phyloP scores from a whole-genome alignment of 2,329 filamentous ascomycete genomes.

The Aspergillus tanneri region DNA sequence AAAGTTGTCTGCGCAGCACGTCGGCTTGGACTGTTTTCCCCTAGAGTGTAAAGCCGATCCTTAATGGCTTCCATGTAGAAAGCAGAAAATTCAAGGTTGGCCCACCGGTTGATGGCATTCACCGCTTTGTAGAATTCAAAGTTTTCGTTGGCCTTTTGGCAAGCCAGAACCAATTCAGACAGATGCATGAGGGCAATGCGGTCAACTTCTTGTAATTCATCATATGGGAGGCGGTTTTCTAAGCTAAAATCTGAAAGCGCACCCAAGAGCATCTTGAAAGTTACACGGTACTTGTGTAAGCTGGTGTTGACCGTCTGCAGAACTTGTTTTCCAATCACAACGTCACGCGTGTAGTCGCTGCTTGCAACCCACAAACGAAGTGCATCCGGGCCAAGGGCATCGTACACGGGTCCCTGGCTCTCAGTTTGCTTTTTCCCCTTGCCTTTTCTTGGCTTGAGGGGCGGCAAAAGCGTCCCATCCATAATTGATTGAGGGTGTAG shows the following conservation, averaged over 20 bases:
- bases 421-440: slow-evolving; percentile 48
- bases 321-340: slow-evolving; percentile 75
- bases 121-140: slow-evolving; percentile 83
- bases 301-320: slow-evolving; percentile 73
- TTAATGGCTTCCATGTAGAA: slow-evolving; percentile 95
- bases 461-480: slow-evolving; percentile 73
- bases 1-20: slow-evolving; percentile 57
- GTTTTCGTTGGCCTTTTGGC: slow-evolving; percentile 63
- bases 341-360: slow-evolving; percentile 86
- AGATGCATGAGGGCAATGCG: slow-evolving; percentile 77
- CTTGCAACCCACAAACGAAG: slow-evolving; percentile 88
- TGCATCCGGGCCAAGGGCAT: slow-evolving; percentile 80
- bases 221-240: slow-evolving; percentile 37
- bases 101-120: slow-evolving; percentile 73
- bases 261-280: slow-evolving; percentile 86
- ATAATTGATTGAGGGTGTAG: slow-evolving; percentile 81
- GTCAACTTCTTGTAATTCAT: slow-evolving; percentile 62
- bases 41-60: slow-evolving; percentile 84
- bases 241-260: slow-evolving; percentile 60
- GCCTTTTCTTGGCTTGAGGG: slow-evolving; percentile 62
- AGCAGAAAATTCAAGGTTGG: slow-evolving; percentile 78
- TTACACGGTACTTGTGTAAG: slow-evolving; percentile 83
- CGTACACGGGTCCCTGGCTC: slow-evolving; percentile 49
- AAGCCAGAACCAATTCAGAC: slow-evolving; percentile 61
- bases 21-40: slow-evolving; percentile 62